Conservation (phyloP, 495 filamentous ascomycete genomes). For the Aspergillus nidulans region DNA sequence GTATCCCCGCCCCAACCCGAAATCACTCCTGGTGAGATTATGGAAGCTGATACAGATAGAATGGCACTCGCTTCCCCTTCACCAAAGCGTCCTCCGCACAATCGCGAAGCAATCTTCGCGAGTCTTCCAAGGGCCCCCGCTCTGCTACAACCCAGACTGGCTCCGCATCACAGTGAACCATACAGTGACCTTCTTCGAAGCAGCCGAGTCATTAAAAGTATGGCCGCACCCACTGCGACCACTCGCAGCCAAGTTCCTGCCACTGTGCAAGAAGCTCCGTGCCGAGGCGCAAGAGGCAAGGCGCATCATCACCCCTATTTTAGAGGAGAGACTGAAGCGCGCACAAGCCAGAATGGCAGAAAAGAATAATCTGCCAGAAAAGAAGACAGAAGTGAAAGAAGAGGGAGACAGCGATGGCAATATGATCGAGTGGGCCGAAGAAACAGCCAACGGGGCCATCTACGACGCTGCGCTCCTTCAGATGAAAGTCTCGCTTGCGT, state of each 20-base stretch:
- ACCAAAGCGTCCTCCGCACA: constrained; percentile 19
- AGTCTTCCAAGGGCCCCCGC: constrained; percentile 45
- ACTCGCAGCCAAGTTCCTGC: constrained; percentile 20
- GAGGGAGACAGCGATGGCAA: constrained; percentile 10
- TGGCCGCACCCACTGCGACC: constrained; percentile 25
- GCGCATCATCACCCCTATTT: constrained; percentile 18
- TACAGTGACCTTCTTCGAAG: constrained; percentile 38
- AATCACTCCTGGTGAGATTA: too few relatives aligned
- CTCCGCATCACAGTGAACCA: constrained; percentile 46
- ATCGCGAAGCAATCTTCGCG: constrained; percentile 49
- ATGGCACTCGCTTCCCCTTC: not conserved
- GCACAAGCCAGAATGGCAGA: too few relatives aligned
- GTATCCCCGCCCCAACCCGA: too few relatives aligned
- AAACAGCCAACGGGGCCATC: constrained; percentile 12
- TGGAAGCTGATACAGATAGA: too few relatives aligned
- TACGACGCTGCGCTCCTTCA: constrained; percentile 18
- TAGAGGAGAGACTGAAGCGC: constrained; percentile 5
- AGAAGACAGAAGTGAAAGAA: too few relatives aligned
- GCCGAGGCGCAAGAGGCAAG: constrained; percentile 16
- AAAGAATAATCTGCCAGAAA: too few relatives aligned
- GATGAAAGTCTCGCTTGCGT: constrained; percentile 21
- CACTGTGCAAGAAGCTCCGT: constrained; percentile 16
- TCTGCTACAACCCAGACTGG: constrained; percentile 51
- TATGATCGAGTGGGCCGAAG: constrained; percentile 23
- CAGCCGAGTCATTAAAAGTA: constrained; percentile 10